Evolutionary conservation across 202 grass and related monocot genomes (phyloP), one percentile per base, ranked within the genome.

Genomic region (Dendrocalamus latiflorus): DNA sequence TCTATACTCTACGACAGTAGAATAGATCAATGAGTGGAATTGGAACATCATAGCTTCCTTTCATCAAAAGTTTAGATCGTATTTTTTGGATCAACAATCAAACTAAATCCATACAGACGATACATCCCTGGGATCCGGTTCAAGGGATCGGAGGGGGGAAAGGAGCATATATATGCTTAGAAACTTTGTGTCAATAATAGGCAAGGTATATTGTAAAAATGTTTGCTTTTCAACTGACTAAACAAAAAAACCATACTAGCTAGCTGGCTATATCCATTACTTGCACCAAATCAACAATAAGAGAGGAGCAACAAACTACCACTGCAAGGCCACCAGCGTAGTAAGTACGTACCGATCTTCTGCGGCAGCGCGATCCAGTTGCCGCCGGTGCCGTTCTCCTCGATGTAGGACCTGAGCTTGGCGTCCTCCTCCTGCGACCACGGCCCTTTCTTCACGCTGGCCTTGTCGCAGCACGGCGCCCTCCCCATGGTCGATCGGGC

Each of bases 301-400:
- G 79, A 80, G 68, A 34, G 38, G 54, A 21, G 43, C 21, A 43
- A 18, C 9, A 9, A 59, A 41, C n/a, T n/a, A n/a, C n/a, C n/a
- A n/a, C n/a, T 34, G 33, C 38, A 16, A 68, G 53, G 50, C 36
- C 28, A 77, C 20, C 48, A 55, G 68, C 25, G 51, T 22, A 17
- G 15, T 1, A 49, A 8, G 43, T 2, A 78, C 93, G 69, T 68
- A 99, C 96, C 96, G 42, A 99, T 99, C 80, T 99, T 99, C 74
- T 99, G 93, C 18, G 96, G 96, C 69, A 99, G 96, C 28, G 96
- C 93, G 84, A 99, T 99, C 96, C 96, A 99, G 89, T 99, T 99
- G 72, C 91, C 89, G 22, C 91, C 96, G 55, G 91, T 96, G 63
- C 96, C 96, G 39, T 99, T 59, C 74, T 96, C 93, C 62, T 99